Conservation (phyloP, 73 alveolate species). For the Halteria grandinella region DNA sequence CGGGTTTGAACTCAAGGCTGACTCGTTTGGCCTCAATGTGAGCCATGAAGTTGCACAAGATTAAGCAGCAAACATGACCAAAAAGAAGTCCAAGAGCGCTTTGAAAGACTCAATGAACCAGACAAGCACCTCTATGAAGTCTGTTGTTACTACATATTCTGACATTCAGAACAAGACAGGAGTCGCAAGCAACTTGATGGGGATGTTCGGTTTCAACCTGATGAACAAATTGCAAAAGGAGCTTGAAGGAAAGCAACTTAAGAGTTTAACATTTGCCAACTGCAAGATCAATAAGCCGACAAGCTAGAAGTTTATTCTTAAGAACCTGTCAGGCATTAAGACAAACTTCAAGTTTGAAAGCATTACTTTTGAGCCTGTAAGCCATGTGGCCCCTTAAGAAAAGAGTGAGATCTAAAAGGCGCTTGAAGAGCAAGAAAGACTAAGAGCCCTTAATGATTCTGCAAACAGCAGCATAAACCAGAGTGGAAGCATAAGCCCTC, state of each 20-base stretch:
- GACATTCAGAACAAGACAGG: too few relatives aligned
- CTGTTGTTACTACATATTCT: too few relatives aligned
- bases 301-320: slow-evolving; percentile 72
- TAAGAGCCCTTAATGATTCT: background rate
- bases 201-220: too few relatives aligned
- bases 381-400: slow-evolving; percentile 30
- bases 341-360: slow-evolving; percentile 65
- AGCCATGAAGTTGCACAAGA: slow-evolving; percentile 69
- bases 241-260: slow-evolving; percentile 59
- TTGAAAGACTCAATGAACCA: too few relatives aligned
- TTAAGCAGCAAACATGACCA: slow-evolving; percentile 36
- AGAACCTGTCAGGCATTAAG: slow-evolving; percentile 86
- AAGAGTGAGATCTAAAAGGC: slow-evolving; percentile 47
- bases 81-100: too few relatives aligned
- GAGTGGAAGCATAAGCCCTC: slow-evolving; percentile 14
- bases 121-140: too few relatives aligned
- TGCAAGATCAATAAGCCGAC: slow-evolving; percentile 79
- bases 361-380: slow-evolving; percentile 65
- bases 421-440: slow-evolving; percentile 17
- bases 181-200: background rate
- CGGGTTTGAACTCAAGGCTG: slow-evolving; percentile 78
- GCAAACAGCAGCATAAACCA: slow-evolving; percentile 9
- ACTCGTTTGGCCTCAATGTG: slow-evolving; percentile 81
- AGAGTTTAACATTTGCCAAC: slow-evolving; percentile 68
- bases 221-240: slow-evolving; percentile 12